phyloP scores from a whole-genome alignment of 257 asterid species.

The Solanum piurae region DNA sequence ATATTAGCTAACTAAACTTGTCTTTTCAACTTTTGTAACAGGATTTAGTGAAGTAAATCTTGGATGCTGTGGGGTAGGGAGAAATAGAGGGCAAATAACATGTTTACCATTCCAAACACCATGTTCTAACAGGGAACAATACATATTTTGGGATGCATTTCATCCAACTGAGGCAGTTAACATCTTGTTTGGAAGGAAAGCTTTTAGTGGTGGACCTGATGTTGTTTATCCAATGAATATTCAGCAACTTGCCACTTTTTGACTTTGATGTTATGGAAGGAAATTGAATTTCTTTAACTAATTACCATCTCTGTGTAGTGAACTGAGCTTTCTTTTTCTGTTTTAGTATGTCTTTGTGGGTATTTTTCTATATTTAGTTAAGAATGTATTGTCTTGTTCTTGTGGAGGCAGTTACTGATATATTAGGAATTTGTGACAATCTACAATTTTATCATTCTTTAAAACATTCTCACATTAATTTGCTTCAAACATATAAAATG shows the following conservation, averaged over 20 bases:
- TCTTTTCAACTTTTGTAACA: background rate
- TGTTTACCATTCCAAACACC: constrained; percentile 18
- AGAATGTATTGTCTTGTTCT: background rate
- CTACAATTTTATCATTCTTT: background rate
- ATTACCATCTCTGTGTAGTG: background rate
- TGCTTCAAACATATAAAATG: background rate
- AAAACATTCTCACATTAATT: background rate
- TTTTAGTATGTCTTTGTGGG: background rate
- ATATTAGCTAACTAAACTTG: background rate
- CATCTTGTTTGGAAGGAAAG: constrained; percentile 6
- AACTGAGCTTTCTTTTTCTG: background rate
- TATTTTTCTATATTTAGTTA: background rate
- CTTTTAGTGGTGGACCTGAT: constrained; percentile 2
- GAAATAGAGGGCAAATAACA: constrained; percentile 16
- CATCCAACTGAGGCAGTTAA: constrained; percentile 16
- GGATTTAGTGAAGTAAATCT: constrained; percentile 2
- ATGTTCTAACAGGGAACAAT: constrained; percentile 7
- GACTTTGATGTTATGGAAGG: background rate
- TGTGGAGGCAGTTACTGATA: background rate
- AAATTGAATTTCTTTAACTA: background rate
- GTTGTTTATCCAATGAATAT: constrained; percentile 7
- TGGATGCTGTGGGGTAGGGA: constrained; percentile 15
- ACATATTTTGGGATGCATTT: constrained; percentile 20
- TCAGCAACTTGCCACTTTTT: constrained; percentile 7
- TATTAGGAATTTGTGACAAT: background rate